These are phyloP conservation scores for Spizellomyces sp. DNA, from an alignment of 192 early-diverging fungal genomes.

Conservation along the genomic window DNA sequence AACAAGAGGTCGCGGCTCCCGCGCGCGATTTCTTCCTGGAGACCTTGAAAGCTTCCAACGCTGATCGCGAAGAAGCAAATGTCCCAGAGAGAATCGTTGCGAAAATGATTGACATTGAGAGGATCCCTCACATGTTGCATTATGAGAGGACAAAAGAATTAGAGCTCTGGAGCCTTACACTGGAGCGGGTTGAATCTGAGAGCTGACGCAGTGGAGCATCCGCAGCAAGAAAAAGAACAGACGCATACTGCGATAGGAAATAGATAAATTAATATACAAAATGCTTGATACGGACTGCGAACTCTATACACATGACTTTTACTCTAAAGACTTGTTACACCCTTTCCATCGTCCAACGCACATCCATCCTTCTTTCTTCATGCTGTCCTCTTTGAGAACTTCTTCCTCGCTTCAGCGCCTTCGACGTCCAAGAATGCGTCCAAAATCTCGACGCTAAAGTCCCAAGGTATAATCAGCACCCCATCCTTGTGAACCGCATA, in stretches of 20 bases:
- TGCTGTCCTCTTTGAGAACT: too few species aligned
- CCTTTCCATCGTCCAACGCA: too few species aligned
- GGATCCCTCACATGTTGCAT: slow-evolving; percentile 26
- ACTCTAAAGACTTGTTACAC: too few species aligned
- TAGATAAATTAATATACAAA: too few species aligned
- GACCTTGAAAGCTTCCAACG: slow-evolving; percentile 39
- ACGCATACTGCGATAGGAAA: too few species aligned
- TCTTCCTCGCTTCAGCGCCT: too few species aligned
- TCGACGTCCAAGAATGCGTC: not conserved
- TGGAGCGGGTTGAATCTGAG: not conserved
- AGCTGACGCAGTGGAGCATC: too few species aligned
- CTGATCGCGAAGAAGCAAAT: slow-evolving; percentile 23
- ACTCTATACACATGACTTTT: too few species aligned
- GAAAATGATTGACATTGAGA: slow-evolving; percentile 10
- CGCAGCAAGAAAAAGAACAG: too few species aligned
- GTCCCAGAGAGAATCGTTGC: not conserved
- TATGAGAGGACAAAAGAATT: slow-evolving; percentile 35
- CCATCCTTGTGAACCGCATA: not conserved
- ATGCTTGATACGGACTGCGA: too few species aligned
- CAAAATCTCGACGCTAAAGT: not conserved
- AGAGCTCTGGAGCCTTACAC: slow-evolving; percentile 19
- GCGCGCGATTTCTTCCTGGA: slow-evolving; percentile 37
- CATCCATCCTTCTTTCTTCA: too few species aligned
- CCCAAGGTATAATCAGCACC: slow-evolving; percentile 19
- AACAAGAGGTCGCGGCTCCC: slow-evolving; percentile 25